Evolutionary conservation across 164 flowering plant species (phyloP).

Genomic region (Tinospora cordifolia): DNA sequence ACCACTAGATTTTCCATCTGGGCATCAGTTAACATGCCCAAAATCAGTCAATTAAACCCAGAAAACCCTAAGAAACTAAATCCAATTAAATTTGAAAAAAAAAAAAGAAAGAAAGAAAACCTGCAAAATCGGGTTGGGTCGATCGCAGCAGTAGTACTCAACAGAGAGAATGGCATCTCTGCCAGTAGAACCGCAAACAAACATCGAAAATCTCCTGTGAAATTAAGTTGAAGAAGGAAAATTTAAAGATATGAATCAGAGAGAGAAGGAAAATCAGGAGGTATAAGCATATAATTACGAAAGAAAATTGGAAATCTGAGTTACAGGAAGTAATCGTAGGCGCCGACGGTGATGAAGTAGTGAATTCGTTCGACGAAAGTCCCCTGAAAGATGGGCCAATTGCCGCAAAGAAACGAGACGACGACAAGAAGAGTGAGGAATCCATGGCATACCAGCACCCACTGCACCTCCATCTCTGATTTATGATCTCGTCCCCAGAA

Average conservation of each 20-base stretch:
- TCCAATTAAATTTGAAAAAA: not conserved
- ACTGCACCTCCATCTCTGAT: conserved; percentile 46
- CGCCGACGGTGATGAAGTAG: conserved; percentile 69
- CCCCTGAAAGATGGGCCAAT: conserved; percentile 82
- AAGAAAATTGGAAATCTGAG: not conserved
- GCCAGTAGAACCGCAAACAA: conserved; percentile 53
- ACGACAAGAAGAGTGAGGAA: conserved; percentile 47
- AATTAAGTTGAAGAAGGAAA: not conserved
- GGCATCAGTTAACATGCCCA: too few relatives aligned
- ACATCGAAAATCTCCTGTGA: conserved; percentile 55
- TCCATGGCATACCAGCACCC: conserved; percentile 73
- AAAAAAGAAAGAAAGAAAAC: conserved; percentile 24
- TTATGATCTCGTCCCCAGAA: not conserved
- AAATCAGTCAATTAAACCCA: too few relatives aligned
- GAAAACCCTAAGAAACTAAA: not conserved
- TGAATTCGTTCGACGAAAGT: conserved; percentile 67
- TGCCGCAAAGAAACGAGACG: conserved; percentile 78
- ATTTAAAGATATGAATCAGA: not conserved
- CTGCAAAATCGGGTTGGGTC: conserved; percentile 87
- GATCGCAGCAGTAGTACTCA: conserved; percentile 75
- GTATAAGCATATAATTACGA: not conserved
- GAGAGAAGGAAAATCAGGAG: not conserved
- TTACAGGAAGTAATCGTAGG: conserved; percentile 72
- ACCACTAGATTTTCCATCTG: too few relatives aligned
- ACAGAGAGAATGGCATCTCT: conserved; percentile 47